Conservation (phyloP, 306 rosid species). For the Adenanthera pavonina region DNA sequence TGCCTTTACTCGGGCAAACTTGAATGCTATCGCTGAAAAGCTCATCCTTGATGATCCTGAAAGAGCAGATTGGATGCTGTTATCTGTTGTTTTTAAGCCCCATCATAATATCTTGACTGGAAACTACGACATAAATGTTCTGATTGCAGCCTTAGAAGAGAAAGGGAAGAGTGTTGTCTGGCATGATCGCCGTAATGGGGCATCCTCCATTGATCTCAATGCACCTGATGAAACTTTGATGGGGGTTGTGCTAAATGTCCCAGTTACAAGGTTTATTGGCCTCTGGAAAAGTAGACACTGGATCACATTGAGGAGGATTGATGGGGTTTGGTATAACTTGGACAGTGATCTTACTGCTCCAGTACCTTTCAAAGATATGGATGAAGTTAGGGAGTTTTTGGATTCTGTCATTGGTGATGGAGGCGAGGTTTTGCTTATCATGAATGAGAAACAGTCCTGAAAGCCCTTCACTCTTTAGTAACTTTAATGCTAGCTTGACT, state of each 20-base stretch:
- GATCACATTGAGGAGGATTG: slow-evolving; percentile 74
- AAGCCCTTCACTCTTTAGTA: not conserved
- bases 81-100: slow-evolving; percentile 70
- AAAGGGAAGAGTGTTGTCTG: slow-evolving; percentile 76
- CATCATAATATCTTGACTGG: slow-evolving; percentile 85
- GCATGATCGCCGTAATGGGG: slow-evolving; percentile 77
- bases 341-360: slow-evolving; percentile 84
- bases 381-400: slow-evolving; percentile 63
- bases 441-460: slow-evolving; percentile 57
- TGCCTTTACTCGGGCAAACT: slow-evolving; percentile 61
- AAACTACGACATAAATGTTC: slow-evolving; percentile 90
- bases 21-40: slow-evolving; percentile 77
- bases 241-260: slow-evolving; percentile 83
- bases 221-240: slow-evolving; percentile 67
- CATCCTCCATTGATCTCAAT: slow-evolving; percentile 69
- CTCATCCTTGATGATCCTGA: slow-evolving; percentile 62
- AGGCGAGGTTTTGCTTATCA: slow-evolving; percentile 86
- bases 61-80: slow-evolving; percentile 66
- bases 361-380: slow-evolving; percentile 53
- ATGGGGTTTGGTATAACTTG: slow-evolving; percentile 79
- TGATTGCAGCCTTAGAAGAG: slow-evolving; percentile 77
- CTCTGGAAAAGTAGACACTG: slow-evolving; percentile 89
- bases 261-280: slow-evolving; percentile 70
- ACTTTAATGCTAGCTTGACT: not conserved
- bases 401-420: slow-evolving; percentile 58